phyloP scores from a whole-genome alignment of 192 early-diverging fungal genomes.

The Podila horticola region DNA sequence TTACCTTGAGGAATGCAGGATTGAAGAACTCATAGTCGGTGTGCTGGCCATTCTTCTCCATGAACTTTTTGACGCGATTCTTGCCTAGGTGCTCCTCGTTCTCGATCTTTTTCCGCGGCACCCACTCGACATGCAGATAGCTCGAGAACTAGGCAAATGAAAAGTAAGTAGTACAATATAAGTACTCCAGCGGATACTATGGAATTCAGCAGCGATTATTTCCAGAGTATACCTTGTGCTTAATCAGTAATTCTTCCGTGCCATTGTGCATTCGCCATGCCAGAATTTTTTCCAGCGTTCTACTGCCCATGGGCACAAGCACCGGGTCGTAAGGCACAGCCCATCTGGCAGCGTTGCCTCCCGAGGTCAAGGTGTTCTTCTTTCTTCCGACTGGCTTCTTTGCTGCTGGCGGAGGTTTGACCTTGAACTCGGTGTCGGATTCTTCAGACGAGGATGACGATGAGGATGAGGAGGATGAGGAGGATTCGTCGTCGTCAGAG shows the following conservation, averaged over 20 bases:
- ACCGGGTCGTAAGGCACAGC: constrained; percentile 62
- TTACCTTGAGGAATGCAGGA: constrained; percentile 69
- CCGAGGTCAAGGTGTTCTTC: constrained; percentile 34
- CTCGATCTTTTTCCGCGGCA: constrained; percentile 59
- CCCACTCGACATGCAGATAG: constrained; percentile 81
- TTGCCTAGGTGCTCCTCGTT: constrained; percentile 68
- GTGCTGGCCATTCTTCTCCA: constrained; percentile 70
- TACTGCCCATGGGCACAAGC: constrained; percentile 62
- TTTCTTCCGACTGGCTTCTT: constrained; percentile 38
- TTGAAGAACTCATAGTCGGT: constrained; percentile 71
- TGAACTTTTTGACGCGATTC: constrained; percentile 77
- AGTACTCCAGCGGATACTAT: too few relatives aligned
- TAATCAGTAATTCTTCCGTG: constrained; percentile 75
- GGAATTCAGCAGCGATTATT: background rate
- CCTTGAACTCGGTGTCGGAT: constrained; percentile 41
- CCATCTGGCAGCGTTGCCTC: constrained; percentile 44
- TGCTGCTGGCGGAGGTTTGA: constrained; percentile 38
- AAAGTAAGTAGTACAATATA: background rate
- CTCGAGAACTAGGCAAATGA: constrained; percentile 65
- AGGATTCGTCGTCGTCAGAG: constrained; percentile 28
- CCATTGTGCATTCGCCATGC: constrained; percentile 58
- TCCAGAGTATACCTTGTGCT: constrained; percentile 74
- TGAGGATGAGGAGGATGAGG: constrained; percentile 6
- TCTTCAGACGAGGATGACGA: constrained; percentile 47
- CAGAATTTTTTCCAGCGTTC: constrained; percentile 63